Base-by-base conservation (phyloP, 2,329 filamentous ascomycete species). In the Cercospora sp. region DNA sequence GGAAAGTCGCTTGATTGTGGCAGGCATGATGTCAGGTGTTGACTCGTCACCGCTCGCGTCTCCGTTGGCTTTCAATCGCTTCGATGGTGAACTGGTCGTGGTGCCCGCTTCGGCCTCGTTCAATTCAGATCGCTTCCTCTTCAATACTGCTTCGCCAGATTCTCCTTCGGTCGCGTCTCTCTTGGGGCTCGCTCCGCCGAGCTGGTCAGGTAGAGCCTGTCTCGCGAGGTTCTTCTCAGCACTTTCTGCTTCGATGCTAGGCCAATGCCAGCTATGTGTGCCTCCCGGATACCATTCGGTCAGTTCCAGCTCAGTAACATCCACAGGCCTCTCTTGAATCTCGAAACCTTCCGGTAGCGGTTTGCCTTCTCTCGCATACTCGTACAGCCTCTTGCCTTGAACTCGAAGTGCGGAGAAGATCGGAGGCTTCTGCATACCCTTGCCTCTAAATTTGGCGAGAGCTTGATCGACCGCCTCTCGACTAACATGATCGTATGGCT, bases 321-420 rank as follows among this genome's bases (percentile, higher is more conserved):
- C 89, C 45, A 98, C 92, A 1, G 91, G 87, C 66, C 94, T 84
- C 64, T 91, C 88, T 77, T 93, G 85, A 68, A 99, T 95, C 78
- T 97, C 91, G 66, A 90, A 69, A n/a, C 67, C 67, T 10, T 69
- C 85, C 0, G 95, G 95, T 16, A 97, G 90, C 40, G 92, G 88
- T 76, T 91, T 93, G 16, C 95, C 95, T 78, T 94, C 92, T 60
- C 95, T 87, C 21, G 95, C 95, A 80, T 98, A 98, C 81, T 99
- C 94, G 79, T 99, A 99, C 60, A 97, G 85, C 37, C 92, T 91
- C 83, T 97, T 97, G 2, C 95, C 95, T 73, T 97, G 88, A 80
- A 97, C 92, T 79, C 94, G 94, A 70, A 98, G 84, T 9, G 95
- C 95, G 32, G 93, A 97, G 80, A 94, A 99, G 21, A 99, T 87